phyloP scores from a whole-genome alignment of 2,329 filamentous ascomycete genomes.

The Berkeleyomyces rouxiae region DNA sequence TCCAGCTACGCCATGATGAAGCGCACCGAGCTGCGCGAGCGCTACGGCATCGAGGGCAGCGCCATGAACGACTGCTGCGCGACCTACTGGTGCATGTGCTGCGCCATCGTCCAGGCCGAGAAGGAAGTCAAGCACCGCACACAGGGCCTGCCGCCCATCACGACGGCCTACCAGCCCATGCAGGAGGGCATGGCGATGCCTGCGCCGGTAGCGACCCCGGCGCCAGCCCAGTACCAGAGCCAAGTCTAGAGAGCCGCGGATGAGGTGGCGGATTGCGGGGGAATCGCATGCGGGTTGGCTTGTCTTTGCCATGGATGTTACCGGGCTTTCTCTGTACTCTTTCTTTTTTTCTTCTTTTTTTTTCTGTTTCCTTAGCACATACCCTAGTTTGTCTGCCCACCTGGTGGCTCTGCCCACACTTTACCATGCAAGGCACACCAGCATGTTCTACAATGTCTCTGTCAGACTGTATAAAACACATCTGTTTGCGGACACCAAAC shows the following conservation, averaged over 20 bases:
- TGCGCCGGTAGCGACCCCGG: background rate
- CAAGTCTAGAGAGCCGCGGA: background rate
- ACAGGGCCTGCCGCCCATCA: slow-evolving; percentile 17
- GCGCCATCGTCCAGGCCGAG: slow-evolving; percentile 40
- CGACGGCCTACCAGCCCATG: slow-evolving; percentile 23
- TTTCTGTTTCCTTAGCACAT: background rate
- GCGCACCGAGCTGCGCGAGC: slow-evolving; percentile 35
- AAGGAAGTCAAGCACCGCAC: slow-evolving; percentile 30
- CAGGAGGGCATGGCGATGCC: slow-evolving; percentile 25
- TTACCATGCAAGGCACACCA: too few species aligned
- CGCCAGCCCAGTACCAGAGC: background rate
- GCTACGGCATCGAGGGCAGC: slow-evolving; percentile 35
- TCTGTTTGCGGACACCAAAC: background rate
- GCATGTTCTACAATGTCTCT: too few species aligned
- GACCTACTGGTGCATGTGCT: slow-evolving; percentile 40
- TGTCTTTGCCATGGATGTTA: background rate
- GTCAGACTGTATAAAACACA: background rate
- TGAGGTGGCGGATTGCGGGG: background rate
- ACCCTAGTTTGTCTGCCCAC: too few species aligned
- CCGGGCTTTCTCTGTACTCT: background rate
- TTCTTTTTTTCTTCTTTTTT: background rate
- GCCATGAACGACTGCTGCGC: slow-evolving; percentile 32
- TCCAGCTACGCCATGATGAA: slow-evolving; percentile 33
- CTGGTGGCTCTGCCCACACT: too few species aligned
- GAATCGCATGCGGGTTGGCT: too few species aligned